These are phyloP conservation scores for Madurella fahalii DNA, from an alignment of 2,329 filamentous ascomycete genomes.

Conservation along the genomic window DNA sequence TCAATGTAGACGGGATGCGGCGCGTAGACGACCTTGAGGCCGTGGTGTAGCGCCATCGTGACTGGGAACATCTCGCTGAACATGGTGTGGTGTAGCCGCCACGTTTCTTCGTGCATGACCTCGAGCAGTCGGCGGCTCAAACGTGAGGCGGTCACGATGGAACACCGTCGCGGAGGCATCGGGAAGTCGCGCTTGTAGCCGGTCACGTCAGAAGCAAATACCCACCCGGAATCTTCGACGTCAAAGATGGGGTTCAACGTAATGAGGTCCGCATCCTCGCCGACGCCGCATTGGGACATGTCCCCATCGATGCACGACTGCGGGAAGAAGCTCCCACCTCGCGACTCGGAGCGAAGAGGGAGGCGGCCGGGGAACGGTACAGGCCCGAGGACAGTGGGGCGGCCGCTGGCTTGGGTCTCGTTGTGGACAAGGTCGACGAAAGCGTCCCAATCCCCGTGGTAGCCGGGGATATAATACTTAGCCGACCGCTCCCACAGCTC, in stretches of 20 bases:
- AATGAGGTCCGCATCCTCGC: slow-evolving; percentile 70
- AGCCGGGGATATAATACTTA: slow-evolving; percentile 69
- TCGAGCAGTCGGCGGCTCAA: slow-evolving; percentile 62
- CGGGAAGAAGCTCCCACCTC: slow-evolving; percentile 51
- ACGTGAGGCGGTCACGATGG: slow-evolving; percentile 68
- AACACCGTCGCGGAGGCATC: slow-evolving; percentile 62
- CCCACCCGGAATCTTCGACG: slow-evolving; percentile 66
- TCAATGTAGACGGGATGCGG: slow-evolving; percentile 80
- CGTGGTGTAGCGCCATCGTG: slow-evolving; percentile 67
- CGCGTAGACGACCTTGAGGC: slow-evolving; percentile 73
- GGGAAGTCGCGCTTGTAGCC: slow-evolving; percentile 55
- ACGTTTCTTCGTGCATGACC: slow-evolving; percentile 73
- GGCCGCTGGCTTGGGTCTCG: slow-evolving; percentile 51
- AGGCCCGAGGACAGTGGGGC: slow-evolving; percentile 66
- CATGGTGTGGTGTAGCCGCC: slow-evolving; percentile 63
- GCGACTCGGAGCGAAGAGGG: slow-evolving; percentile 48
- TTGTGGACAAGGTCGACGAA: slow-evolving; percentile 62
- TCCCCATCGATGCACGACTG: slow-evolving; percentile 38
- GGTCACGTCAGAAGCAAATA: slow-evolving; percentile 65
- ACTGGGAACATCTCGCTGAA: slow-evolving; percentile 78
- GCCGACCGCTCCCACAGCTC: slow-evolving; percentile 75
- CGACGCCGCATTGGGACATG: slow-evolving; percentile 57
- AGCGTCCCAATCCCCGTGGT: slow-evolving; percentile 69
- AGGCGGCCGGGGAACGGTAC: slow-evolving; percentile 47
- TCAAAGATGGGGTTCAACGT: slow-evolving; percentile 76